Conservation (phyloP, 2,329 filamentous ascomycete genomes). For the Fusarium napiforme region DNA sequence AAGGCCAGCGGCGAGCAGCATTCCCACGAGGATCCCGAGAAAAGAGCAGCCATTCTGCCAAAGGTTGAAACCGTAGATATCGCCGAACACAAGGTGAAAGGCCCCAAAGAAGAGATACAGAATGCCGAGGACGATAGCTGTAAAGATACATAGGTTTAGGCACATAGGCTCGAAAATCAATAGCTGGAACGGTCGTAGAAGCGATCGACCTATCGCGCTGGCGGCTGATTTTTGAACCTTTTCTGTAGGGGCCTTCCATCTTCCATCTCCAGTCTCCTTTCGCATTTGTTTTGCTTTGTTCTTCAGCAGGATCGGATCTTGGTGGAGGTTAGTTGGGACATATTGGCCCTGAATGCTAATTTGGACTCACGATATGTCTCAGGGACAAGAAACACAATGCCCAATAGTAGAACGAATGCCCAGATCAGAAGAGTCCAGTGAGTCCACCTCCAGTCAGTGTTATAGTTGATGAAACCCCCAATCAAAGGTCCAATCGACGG, state of each 20-base stretch:
- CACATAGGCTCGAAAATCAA: conserved; percentile 88
- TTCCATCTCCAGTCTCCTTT: conserved; percentile 79
- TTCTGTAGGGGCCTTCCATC: conserved; percentile 83
- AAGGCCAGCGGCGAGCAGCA: conserved; percentile 69
- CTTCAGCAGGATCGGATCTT: conserved; percentile 75
- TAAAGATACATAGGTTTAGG: conserved; percentile 82
- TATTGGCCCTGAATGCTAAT: neutral
- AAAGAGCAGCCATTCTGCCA: conserved; percentile 87
- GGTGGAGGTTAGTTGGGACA: conserved; percentile 4
- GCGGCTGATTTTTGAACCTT: conserved; percentile 74
- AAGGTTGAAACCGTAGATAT: conserved; percentile 78
- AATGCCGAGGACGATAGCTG: conserved; percentile 86
- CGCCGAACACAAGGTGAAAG: conserved; percentile 81
- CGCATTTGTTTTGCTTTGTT: conserved; percentile 77
- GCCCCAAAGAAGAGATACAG: conserved; percentile 93
- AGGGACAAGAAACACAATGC: conserved; percentile 79
- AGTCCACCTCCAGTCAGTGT: conserved; percentile 80
- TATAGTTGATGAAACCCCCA: conserved; percentile 86
- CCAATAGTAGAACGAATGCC: conserved; percentile 71
- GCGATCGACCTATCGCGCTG: conserved; percentile 67
- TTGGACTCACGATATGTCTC: conserved; percentile 79
- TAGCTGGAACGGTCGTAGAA: conserved; percentile 80
- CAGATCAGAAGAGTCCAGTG: conserved; percentile 89
- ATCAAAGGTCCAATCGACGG: conserved; percentile 69
- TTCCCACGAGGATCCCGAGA: conserved; percentile 75